Conservation (phyloP, 257 asterid species). For the Primulina eburnea region DNA sequence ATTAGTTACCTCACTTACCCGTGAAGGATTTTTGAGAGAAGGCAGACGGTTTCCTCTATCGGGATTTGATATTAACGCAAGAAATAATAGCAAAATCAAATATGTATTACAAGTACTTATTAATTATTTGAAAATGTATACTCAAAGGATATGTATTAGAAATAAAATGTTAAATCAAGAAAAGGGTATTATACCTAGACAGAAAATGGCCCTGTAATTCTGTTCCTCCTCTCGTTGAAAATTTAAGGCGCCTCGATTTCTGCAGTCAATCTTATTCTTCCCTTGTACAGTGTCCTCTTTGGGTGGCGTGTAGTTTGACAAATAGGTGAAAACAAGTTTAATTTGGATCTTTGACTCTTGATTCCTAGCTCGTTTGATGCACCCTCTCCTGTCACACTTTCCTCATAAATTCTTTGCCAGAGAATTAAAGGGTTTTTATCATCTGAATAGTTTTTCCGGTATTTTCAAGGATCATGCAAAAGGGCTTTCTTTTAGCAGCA, state of each 20-base stretch:
- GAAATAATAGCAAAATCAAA: neutral
- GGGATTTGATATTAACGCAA: conserved; percentile 2
- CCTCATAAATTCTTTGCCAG: neutral
- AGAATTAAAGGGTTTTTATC: neutral
- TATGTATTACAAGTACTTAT: too few relatives aligned
- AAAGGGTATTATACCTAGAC: conserved; percentile 39
- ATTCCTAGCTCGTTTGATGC: neutral
- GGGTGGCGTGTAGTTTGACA: conserved; percentile 30
- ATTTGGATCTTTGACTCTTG: neutral
- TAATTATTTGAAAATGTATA: conserved; percentile 8
- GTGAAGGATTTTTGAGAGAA: conserved; percentile 40
- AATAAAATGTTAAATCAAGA: neutral
- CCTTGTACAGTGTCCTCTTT: conserved; percentile 28
- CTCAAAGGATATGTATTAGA: neutral
- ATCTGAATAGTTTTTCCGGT: neutral
- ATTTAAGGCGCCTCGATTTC: conserved; percentile 60
- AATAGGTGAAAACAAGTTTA: conserved; percentile 22
- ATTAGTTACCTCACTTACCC: conserved; percentile 36
- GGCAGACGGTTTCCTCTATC: conserved; percentile 26
- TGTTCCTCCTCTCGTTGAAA: conserved; percentile 34
- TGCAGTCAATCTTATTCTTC: conserved; percentile 60
- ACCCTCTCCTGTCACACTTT: neutral
- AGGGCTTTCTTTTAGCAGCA: conserved; percentile 31
- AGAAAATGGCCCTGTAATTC: conserved; percentile 35
- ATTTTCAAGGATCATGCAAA: conserved; percentile 42